Evolutionary conservation across 805 yeast species (phyloP).

Genomic region (Metschnikowia kunwiensis): DNA sequence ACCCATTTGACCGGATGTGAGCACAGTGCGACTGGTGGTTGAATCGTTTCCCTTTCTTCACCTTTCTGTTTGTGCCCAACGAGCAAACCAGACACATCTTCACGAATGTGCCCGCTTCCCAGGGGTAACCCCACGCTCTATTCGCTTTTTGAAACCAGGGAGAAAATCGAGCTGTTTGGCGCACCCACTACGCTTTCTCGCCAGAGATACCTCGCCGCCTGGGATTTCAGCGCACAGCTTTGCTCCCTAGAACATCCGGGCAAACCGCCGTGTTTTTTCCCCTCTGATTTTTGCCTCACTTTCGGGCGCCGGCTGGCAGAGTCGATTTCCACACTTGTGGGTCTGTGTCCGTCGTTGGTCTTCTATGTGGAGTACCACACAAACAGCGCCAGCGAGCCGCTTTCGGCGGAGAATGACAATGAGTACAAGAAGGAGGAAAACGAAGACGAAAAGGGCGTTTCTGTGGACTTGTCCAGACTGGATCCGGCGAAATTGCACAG

Average conservation of each 20-base stretch:
- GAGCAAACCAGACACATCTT: too few relatives aligned
- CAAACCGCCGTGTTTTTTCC: constrained; percentile 14
- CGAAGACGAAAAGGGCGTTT: too few relatives aligned
- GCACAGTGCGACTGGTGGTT: too few relatives aligned
- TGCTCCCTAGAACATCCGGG: constrained; percentile 14
- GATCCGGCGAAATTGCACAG: too few relatives aligned
- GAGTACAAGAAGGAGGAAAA: too few relatives aligned
- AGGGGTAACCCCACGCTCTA: constrained; percentile 5
- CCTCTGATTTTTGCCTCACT: constrained; percentile 11
- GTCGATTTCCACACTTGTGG: constrained; percentile 3
- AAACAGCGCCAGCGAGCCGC: too few relatives aligned
- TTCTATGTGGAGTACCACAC: constrained; percentile 11
- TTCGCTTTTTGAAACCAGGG: constrained; percentile 8
- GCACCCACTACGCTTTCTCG: neutral
- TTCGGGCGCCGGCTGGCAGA: constrained; percentile 7
- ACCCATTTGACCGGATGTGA: constrained; percentile 16
- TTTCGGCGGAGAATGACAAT: too few relatives aligned
- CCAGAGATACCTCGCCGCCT: constrained; percentile 11
- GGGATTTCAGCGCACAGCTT: constrained; percentile 13
- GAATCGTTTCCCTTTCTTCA: too few relatives aligned
- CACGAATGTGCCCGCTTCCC: too few relatives aligned
- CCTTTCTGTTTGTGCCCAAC: too few relatives aligned
- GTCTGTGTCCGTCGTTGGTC: constrained; percentile 9
- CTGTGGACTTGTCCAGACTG: too few relatives aligned
- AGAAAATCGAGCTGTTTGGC: constrained; percentile 2